Base-by-base conservation (phyloP, 2,329 filamentous ascomycete genomes). In the Sporothrix inflata region DNA sequence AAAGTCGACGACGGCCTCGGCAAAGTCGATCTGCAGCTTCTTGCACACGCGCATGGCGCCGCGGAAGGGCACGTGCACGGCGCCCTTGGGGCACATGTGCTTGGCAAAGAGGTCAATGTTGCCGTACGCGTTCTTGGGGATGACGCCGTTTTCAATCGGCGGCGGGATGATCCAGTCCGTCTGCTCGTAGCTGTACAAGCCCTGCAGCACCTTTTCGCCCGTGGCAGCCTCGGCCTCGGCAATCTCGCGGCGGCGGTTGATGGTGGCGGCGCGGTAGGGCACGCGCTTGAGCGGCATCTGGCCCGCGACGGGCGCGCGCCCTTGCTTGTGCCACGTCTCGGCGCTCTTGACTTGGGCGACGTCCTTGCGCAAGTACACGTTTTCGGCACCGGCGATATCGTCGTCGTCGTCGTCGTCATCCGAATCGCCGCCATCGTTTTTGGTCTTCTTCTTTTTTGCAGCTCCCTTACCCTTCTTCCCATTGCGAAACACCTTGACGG, bases 261-360 rank as follows among this genome's bases (percentile, higher is more conserved):
- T 87, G 0, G 96, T 99, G 3, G 97, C 95, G 19, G 94, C 96
- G 55, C 96, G 92, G 79, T 96, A 94, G 0, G 95, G 94, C 0
- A 97, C 96, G 55, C 88, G 87, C 80, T 99, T 99, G 73, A 98
- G 82, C 0, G 96, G 93, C 66, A 89, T 83, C 75, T 92, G 90
- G 3, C 92, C 94, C 0, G 85, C 78, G 34, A 88, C 86, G 3
- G 96, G 90, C 34, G 90, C 91, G 12, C 95, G 89, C 0, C 96
- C 96, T 84, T 98, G 95, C 79, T 98, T 98, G 79, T 98, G 96
- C 96, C 96, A 99, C 1, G 93, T 97, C 79, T 99, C 96, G 1
- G 92, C 92, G 38, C 93, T 97, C 80, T 97, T 94, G 79, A 97
- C 97, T 51, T 88, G 86, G 2, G 94, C 89, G 0, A 98, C 89